Conservation (phyloP, 2,329 filamentous ascomycete species). For the Aspergillus sp. region DNA sequence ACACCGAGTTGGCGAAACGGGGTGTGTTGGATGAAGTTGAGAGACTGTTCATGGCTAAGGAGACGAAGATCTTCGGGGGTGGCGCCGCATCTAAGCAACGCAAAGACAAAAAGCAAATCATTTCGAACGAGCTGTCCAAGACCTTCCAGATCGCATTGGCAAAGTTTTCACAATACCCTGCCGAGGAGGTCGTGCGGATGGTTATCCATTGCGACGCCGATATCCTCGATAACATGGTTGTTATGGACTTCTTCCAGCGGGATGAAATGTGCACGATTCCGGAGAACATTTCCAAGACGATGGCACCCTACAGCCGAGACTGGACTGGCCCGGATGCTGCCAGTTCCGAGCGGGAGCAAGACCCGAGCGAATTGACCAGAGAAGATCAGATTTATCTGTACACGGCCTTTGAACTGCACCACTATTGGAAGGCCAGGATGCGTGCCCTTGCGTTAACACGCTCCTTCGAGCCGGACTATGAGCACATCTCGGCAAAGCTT, state of each 20-base stretch:
- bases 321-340: conserved; percentile 87
- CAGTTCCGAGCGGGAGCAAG: conserved; percentile 75
- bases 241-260: conserved; percentile 95
- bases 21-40: conserved; percentile 97
- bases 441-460: conserved; percentile 81
- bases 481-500: conserved; percentile 83
- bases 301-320: conserved; percentile 95
- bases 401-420: conserved; percentile 90
- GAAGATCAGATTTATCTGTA: conserved; percentile 95
- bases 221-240: conserved; percentile 81
- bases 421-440: conserved; percentile 99
- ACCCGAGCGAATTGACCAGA: conserved; percentile 82
- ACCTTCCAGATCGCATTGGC: conserved; percentile 90
- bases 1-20: conserved; percentile 86
- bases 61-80: conserved; percentile 79
- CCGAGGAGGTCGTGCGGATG: conserved; percentile 85
- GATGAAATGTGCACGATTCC: conserved; percentile 91
- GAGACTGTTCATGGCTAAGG: conserved; percentile 95
- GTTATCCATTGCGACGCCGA: conserved; percentile 93
- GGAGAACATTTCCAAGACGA: conserved; percentile 83
- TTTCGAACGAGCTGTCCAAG: conserved; percentile 84
- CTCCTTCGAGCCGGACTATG: conserved; percentile 84
- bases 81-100: conserved; percentile 67
- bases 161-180: conserved; percentile 82
- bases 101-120: conserved; percentile 96